Base-by-base conservation (phyloP, 495 filamentous ascomycete genomes). In the Mycothermus thermophilus region DNA sequence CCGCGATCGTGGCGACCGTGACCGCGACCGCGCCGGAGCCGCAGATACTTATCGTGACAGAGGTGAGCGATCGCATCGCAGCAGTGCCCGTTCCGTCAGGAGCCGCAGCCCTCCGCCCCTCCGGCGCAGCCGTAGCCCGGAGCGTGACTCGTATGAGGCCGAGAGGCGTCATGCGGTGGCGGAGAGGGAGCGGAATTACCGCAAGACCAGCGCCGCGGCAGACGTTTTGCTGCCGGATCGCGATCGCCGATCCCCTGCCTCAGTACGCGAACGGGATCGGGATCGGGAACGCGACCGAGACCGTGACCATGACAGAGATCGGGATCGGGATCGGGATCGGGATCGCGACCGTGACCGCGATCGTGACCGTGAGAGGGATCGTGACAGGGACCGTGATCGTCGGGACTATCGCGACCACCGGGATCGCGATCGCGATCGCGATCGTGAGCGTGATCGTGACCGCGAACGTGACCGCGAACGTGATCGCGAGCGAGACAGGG, bases 71-170 rank as follows among this genome's bases (percentile, higher is more conserved):
- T 60, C 64, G 57, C 66, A 80, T 47, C 72, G 79, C 46, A 65
- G 73, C 38, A 72, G 69, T 47, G 55, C 30, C 16, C 57, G 57
- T 39, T 49, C 50, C 37, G 48, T 30, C 30, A 55, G 64, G 37
- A 62, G 62, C 45, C 80, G 82, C 31, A 84, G 79, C 24, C 86
- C 32, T 18, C n/a, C n/a, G n/a, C n/a, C n/a, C n/a, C n/a, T n/a
- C n/a, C n/a, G n/a, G n/a, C n/a, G n/a, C n/a, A n/a, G n/a, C n/a
- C n/a, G n/a, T n/a, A n/a, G n/a, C n/a, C 83, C 83, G 5, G 87
- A 95, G 52, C 71, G 70, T 17, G 83, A 94, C 52, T 74, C 80
- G 10, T 93, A 93, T 50, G 85, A 90, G 55, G 83, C 81, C 29
- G 85, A 93, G 48, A 77, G 85, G 30, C 75, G 79, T 38, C 83